Conservation (phyloP, 768 basidiomycete species). For the Boletus rex-veris region DNA sequence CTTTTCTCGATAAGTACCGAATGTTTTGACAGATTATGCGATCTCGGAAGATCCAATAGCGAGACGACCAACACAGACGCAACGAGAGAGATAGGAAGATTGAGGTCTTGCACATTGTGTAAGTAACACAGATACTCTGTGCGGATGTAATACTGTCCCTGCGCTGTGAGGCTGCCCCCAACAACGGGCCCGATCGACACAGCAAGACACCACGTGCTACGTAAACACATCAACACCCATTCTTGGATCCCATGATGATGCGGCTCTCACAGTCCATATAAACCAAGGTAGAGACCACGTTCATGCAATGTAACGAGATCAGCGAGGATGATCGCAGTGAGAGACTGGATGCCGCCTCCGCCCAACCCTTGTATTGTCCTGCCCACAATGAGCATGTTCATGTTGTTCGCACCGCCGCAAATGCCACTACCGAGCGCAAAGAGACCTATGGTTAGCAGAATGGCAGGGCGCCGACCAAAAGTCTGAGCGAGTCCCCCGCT, state of each 20-base stretch:
- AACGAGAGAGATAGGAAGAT: conserved; percentile 37
- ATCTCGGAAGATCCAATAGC: conserved; percentile 35
- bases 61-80: conserved; percentile 27
- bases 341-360: conserved; percentile 37
- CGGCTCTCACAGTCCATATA: conserved; percentile 34
- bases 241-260: background rate
- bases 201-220: conserved; percentile 35
- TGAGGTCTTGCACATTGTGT: conserved; percentile 38
- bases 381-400: conserved; percentile 42
- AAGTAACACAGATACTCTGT: no score
- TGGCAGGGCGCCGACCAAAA: conserved; percentile 37
- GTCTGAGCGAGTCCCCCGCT: conserved; percentile 37
- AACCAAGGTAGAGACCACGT: conserved; percentile 38
- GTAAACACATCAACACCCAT: background rate
- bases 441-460: conserved; percentile 30
- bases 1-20: conserved; percentile 33
- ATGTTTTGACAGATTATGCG: no score
- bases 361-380: conserved; percentile 42
- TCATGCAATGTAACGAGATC: conserved; percentile 47
- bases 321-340: conserved; percentile 40
- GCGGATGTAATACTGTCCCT: no score
- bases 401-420: conserved; percentile 39
- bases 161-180: conserved; percentile 34
- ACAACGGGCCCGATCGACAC: conserved; percentile 34
- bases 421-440: conserved; percentile 43